Evolutionary conservation across 306 rosid genomes (phyloP).

Genomic region (Pterocarpus santalinus): DNA sequence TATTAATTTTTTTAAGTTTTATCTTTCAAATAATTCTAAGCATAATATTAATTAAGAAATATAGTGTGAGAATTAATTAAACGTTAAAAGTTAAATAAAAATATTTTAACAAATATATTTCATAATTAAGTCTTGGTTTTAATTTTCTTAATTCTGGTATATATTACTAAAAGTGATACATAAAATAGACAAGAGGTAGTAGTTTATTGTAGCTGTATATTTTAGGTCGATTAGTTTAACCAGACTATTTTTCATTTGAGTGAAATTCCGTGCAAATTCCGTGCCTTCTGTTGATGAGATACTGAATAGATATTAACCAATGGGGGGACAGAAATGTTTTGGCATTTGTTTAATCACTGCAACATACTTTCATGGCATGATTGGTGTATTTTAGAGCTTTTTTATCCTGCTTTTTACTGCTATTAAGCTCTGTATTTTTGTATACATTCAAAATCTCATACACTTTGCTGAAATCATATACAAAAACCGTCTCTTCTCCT

Average conservation of each 20-base stretch:
- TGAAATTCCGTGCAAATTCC: background rate
- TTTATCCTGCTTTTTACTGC: slow-evolving; percentile 23
- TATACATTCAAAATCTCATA: slow-evolving; percentile 15
- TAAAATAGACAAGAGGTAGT: no score
- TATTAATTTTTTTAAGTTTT: no score
- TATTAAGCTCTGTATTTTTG: slow-evolving; percentile 24
- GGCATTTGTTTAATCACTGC: slow-evolving; percentile 35
- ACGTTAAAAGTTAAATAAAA: no score
- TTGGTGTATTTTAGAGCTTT: slow-evolving; percentile 17
- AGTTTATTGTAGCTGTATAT: background rate
- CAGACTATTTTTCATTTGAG: background rate
- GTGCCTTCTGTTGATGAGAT: background rate
- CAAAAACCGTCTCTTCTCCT: background rate
- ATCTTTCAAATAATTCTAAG: no score
- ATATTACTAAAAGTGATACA: no score
- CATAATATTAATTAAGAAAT: no score
- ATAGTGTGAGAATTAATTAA: no score
- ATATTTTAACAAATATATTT: no score
- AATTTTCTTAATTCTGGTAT: no score
- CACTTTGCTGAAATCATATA: slow-evolving; percentile 44
- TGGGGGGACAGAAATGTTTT: slow-evolving; percentile 23
- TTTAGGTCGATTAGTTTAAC: background rate
- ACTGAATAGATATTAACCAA: slow-evolving; percentile 14
- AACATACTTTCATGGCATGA: slow-evolving; percentile 19
- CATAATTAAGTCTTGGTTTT: no score